Evolutionary conservation across 495 filamentous ascomycete species (phyloP).

Genomic region (Penicillium taxi): DNA sequence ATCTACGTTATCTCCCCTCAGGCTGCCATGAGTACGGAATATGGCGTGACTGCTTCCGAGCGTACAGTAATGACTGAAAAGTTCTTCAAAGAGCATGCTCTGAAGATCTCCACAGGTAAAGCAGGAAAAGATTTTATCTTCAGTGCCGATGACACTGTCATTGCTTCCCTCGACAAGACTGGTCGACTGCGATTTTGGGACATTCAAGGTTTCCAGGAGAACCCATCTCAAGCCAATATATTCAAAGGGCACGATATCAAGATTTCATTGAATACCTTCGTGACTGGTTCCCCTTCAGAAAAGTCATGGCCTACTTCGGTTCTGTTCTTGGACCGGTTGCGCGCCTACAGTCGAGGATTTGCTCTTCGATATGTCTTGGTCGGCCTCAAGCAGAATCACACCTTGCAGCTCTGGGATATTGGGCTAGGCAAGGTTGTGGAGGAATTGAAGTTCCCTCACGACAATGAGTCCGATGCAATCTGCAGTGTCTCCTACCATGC

Average conservation of each 20-base stretch:
- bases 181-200: slow-evolving; percentile 97
- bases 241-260: slow-evolving; percentile 74
- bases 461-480: slow-evolving; percentile 91
- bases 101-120: slow-evolving; percentile 94
- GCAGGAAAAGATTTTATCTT: slow-evolving; percentile 97
- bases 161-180: slow-evolving; percentile 93
- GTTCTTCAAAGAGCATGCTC: slow-evolving; percentile 73
- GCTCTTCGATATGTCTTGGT: slow-evolving; percentile 91
- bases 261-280: slow-evolving; percentile 67
- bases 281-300: slow-evolving; percentile 67
- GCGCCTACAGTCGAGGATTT: slow-evolving; percentile 76
- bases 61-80: slow-evolving; percentile 74
- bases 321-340: slow-evolving; percentile 88
- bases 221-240: slow-evolving; percentile 45
- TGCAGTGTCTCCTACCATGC: slow-evolving; percentile 95
- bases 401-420: slow-evolving; percentile 97
- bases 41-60: slow-evolving; percentile 62
- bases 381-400: slow-evolving; percentile 98
- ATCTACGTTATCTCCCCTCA: slow-evolving; percentile 86
- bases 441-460: slow-evolving; percentile 92
- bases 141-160: slow-evolving; percentile 87
- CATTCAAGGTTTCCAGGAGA: slow-evolving; percentile 55
- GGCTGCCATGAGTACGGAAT: slow-evolving; percentile 60
- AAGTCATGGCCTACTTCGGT: slow-evolving; percentile 96
- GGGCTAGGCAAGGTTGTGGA: slow-evolving; percentile 89